A percentile compares a stretch with the other conserved stretches of the same genome.
phyloP scores from a whole-genome alignment of 2,329 filamentous ascomycete genomes.

The Pseudogymnoascus sp. region DNA sequence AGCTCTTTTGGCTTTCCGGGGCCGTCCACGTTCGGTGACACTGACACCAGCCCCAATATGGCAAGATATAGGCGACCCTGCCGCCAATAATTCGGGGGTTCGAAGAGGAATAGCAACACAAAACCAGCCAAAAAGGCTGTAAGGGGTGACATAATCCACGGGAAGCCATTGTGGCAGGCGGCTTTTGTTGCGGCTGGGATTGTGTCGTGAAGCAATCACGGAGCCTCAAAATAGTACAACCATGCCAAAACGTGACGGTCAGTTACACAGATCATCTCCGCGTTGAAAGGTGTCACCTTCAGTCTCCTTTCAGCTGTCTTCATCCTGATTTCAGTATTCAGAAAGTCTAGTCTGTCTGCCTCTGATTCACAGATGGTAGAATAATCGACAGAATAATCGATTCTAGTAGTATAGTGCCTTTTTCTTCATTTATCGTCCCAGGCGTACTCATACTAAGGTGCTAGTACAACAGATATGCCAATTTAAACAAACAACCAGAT shows the following conservation, averaged over 20 bases:
- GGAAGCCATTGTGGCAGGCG: background rate
- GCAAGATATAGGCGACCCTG: background rate
- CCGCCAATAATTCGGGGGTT: background rate
- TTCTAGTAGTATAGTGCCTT: background rate
- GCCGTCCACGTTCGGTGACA: background rate
- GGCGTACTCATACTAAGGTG: background rate
- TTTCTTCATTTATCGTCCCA: background rate
- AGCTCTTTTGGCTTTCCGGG: slow-evolving; percentile 1
- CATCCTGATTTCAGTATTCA: background rate
- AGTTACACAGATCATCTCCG: background rate
- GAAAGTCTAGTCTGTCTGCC: background rate
- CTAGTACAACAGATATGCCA: background rate
- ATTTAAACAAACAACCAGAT: background rate
- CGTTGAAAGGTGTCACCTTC: background rate
- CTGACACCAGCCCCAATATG: background rate
- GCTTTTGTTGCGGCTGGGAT: background rate
- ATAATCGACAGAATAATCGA: background rate
- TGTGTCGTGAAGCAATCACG: slow-evolving; percentile 1
- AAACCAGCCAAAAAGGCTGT: background rate
- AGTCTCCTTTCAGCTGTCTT: background rate
- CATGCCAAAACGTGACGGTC: background rate
- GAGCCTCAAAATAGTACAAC: slow-evolving; percentile 4
- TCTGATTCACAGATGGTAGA: background rate
- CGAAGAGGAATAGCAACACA: background rate
- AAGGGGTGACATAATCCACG: background rate